Evolutionary conservation across 768 basidiomycete species (phyloP).

Genomic region (Baorangia bicolor): DNA sequence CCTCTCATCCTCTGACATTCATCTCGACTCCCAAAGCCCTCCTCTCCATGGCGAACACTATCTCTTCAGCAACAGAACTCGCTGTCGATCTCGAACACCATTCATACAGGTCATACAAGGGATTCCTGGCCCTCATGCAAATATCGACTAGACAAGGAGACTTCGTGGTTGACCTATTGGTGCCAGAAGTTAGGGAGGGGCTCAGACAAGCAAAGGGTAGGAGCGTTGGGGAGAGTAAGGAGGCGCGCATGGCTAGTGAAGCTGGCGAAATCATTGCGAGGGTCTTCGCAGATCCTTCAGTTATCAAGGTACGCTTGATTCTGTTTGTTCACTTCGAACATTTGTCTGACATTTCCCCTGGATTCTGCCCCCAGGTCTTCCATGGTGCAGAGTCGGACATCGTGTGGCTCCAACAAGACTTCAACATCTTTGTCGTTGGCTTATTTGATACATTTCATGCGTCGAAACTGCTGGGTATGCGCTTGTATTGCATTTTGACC

Average conservation of each 20-base stretch:
- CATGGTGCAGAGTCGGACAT: conserved; percentile 96
- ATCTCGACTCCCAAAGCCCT: conserved; percentile 60
- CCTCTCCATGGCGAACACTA: conserved; percentile 59
- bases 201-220: conserved; percentile 61
- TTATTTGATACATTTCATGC: conserved; percentile 98
- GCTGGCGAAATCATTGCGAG: conserved; percentile 48
- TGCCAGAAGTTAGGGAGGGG: conserved; percentile 60
- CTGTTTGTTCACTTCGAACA: background rate
- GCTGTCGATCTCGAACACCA: conserved; percentile 97
- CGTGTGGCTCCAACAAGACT: conserved; percentile 95
- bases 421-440: conserved; percentile 90
- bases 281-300: conserved; percentile 71
- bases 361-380: conserved; percentile 57
- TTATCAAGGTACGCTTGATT: conserved; percentile 67
- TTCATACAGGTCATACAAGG: conserved; percentile 77
- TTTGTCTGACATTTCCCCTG: background rate
- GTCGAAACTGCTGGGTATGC: conserved; percentile 73
- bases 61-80: conserved; percentile 71
- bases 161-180: conserved; percentile 83
- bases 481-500: background rate
- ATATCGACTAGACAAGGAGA: conserved; percentile 81
- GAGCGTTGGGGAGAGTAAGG: conserved; percentile 5
- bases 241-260: conserved; percentile 20
- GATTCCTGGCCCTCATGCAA: conserved; percentile 94
- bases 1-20: conserved; percentile 55